Conservation (phyloP, 306 rosid genomes). For the cucumber (Cucumis sativus) region Cucumber_9930_V3 NC_026655.2:16314001-16314500, state of each 20-base stretch:
- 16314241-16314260: constrained; percentile 92
- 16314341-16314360: constrained; percentile 36
- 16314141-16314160: constrained; percentile 78
- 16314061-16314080: constrained; percentile 89
- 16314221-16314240: constrained; percentile 94
- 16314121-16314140: constrained; percentile 70
- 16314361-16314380: constrained; percentile 38
- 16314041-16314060: constrained; percentile 88
- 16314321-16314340: constrained; percentile 56
- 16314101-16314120: constrained; percentile 96
- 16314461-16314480: constrained; percentile 77
- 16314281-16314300: constrained; percentile 99
- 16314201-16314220: constrained; percentile 92
- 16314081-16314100: constrained; percentile 92
- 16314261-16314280: constrained; percentile 96
- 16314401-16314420: constrained; percentile 24
- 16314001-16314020: constrained; percentile 85
- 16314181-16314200: constrained; percentile 88
- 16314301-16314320: constrained; percentile 95
- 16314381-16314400: constrained; percentile 24
- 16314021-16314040: constrained; percentile 88
- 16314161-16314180: constrained; percentile 85
- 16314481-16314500: constrained; percentile 87
- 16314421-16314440: constrained; percentile 31
- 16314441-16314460: constrained; percentile 56